phyloP scores from a whole-genome alignment of 768 basidiomycete genomes.

The Pisolithus microcarpus region DNA sequence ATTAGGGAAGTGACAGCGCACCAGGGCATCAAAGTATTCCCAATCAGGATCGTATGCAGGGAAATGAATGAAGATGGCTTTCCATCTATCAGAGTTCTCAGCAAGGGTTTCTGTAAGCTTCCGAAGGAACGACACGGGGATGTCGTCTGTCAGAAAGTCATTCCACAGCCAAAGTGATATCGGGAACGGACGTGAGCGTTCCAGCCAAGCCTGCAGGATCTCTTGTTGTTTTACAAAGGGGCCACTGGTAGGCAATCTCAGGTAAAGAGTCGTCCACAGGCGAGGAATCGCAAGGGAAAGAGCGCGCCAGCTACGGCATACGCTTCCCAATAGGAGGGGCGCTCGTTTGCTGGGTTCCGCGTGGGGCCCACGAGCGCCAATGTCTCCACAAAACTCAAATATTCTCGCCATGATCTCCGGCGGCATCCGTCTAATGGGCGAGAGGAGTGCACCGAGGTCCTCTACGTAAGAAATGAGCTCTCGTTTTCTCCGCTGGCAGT shows the following conservation, averaged over 20 bases:
- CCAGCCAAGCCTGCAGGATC: conserved; percentile 21
- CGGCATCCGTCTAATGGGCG: conserved; percentile 27
- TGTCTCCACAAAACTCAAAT: conserved; percentile 26
- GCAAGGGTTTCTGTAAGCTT: conserved; percentile 12
- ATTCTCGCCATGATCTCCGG: conserved; percentile 28
- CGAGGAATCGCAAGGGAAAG: conserved; percentile 23
- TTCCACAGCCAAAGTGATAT: conserved; percentile 26
- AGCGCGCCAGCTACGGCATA: conserved; percentile 23
- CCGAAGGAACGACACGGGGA: conserved; percentile 20
- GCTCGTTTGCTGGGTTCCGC: conserved; percentile 24
- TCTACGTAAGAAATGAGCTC: conserved; percentile 25
- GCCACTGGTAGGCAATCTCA: conserved; percentile 22
- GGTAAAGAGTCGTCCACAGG: conserved; percentile 27
- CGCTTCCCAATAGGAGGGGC: conserved; percentile 22
- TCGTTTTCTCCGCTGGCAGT: conserved; percentile 21
- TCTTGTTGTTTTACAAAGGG: conserved; percentile 17
- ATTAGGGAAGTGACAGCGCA: conserved; percentile 16
- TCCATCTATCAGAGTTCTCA: conserved; percentile 23
- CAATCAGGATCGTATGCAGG: conserved; percentile 23
- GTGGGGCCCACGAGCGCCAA: conserved; percentile 21
- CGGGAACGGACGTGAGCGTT: conserved; percentile 20
- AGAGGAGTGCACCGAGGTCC: conserved; percentile 27
- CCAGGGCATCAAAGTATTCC: conserved; percentile 20
- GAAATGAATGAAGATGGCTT: conserved; percentile 26
- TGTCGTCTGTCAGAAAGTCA: conserved; percentile 27